Evolutionary conservation across 768 basidiomycete genomes (phyloP).

Genomic region (Leucosporidium yakuticum): DNA sequence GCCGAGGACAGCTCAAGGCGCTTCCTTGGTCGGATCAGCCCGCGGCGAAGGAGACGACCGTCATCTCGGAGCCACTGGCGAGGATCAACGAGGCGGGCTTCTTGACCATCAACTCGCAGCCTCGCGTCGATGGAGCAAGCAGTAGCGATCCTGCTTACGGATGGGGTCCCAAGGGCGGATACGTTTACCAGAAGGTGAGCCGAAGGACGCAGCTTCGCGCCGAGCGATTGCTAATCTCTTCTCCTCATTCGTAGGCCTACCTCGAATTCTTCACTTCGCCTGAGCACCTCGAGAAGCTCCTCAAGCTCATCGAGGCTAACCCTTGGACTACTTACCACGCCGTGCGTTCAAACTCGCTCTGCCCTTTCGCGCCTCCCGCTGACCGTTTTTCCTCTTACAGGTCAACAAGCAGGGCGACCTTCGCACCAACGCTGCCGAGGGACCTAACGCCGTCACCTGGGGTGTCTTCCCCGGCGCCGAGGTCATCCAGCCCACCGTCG

Average conservation of each 20-base stretch:
- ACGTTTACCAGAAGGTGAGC: slow-evolving; percentile 86
- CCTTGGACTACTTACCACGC: slow-evolving; percentile 90
- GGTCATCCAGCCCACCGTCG: slow-evolving; percentile 91
- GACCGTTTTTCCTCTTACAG: neutral
- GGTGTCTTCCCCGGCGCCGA: slow-evolving; percentile 96
- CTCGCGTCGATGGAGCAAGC: slow-evolving; percentile 73
- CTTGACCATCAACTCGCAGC: slow-evolving; percentile 94
- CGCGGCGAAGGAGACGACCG: slow-evolving; percentile 64
- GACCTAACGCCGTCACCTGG: slow-evolving; percentile 98
- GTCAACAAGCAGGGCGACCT: slow-evolving; percentile 90
- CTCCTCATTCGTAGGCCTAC: slow-evolving; percentile 77
- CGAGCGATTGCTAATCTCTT: slow-evolving; percentile 44
- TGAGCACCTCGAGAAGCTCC: slow-evolving; percentile 40
- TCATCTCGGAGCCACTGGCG: slow-evolving; percentile 64
- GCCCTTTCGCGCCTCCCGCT: neutral
- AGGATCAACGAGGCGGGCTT: slow-evolving; percentile 86
- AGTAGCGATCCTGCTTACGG: slow-evolving; percentile 77
- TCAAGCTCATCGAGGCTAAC: slow-evolving; percentile 50
- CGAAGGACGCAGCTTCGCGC: neutral
- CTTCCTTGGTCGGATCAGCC: slow-evolving; percentile 85
- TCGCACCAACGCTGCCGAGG: slow-evolving; percentile 88
- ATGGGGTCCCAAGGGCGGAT: slow-evolving; percentile 88
- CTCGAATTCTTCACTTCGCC: slow-evolving; percentile 81
- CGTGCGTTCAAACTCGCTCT: slow-evolving; percentile 40
- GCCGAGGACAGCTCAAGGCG: slow-evolving; percentile 59